Evolutionary conservation across 345 rosid genomes (phyloP), one percentile per base, ranked within the genome.

Genomic region (Noccaea caerulescens): DNA sequence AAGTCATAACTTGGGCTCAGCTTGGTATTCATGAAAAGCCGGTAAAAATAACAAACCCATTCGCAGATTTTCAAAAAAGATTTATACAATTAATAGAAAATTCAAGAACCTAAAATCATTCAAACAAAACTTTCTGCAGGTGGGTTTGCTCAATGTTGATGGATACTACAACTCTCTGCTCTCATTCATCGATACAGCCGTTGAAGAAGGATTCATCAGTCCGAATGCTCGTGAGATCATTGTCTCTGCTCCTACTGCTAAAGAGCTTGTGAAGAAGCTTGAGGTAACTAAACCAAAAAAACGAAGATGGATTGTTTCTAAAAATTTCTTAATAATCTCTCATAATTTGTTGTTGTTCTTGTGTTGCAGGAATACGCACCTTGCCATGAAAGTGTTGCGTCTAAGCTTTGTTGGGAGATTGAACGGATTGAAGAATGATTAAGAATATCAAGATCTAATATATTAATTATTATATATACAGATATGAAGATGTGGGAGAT

Each of bases 1-100:
- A 94, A 74, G 99, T 91, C 45, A 94, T 94, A 59, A 85, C 99
- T 55, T 94, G 99, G 99, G 99, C 99, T 61, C 97, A 94, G 76
- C 96, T 94, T 18, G 99, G 99, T 54, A 94, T 94, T 73, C 99
- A 94, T 73, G 96, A 94, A 14, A 94, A 94, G 75, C 97, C 97
- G 64, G 99, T 94, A 80, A 50, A 30, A 20, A 25, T 13, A 8
- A 27, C 0, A 39, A 23, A 37, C n/a, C 12, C 41, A 4, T 10
- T 10, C 10, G 25, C 3, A 23, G 2, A 41, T 30, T 42, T 66
- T 57, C 1, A 10, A 47, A 55, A 46, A 71, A 42, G 39, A 20
- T 23, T 63, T 16, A 43, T 14, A 0, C 33, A 25, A 25, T 55
- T 25, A 1, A 11, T 50, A 43, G 41, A 39, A 50, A 50, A 10